Base-by-base conservation (phyloP, 2,329 filamentous ascomycete species). In the Pyrenophora graminea region DNA sequence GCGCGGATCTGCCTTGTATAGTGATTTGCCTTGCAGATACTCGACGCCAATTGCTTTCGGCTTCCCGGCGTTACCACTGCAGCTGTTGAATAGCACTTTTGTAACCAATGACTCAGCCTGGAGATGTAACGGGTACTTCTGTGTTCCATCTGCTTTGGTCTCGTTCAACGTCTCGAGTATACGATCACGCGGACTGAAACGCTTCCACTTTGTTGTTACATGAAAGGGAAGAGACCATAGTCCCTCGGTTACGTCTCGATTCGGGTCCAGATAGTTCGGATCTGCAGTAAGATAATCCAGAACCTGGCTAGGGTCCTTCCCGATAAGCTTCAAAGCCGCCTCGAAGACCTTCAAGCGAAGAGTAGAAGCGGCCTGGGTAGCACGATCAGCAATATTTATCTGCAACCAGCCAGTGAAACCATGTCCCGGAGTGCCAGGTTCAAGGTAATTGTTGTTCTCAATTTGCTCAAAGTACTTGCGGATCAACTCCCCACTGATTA, bases 1-100 rank as follows among this genome's bases (percentile, higher is more conserved):
- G 2, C 76, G 72, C 8, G 76, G 59, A 52, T 79, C 75, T 0
- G 75, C 77, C 3, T 68, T 65, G 54, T 79, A 79, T 1, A 79
- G 33, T 12, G 67, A 70, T 40, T 73, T 62, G 1, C 76, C 76
- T 6, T 67, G 58, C 2, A 78, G 45, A 36, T 73, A 77, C 43
- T 79, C 76, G 15, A 79, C 75, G 25, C 76, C 78, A 12, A 69
- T 71, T 4, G 75, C 72, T 55, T 61, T 61, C 21, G 72, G 72
- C 31, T 58, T 62, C 53, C 59, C 45, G n/a, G 17, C 40, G 17
- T 54, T 46, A 8, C 50, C 33, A 21, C 37, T 18, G 32, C 56
- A 59, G 3, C 53, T 49, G 3, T 74, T 66, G 51, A 78, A 77
- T 27, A 64, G 58, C 17, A 77, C 58, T 52, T 73, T 76, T 7